Evolutionary conservation across 441 rosid genomes (phyloP).

Genomic region (Mallotus japonicus): DNA sequence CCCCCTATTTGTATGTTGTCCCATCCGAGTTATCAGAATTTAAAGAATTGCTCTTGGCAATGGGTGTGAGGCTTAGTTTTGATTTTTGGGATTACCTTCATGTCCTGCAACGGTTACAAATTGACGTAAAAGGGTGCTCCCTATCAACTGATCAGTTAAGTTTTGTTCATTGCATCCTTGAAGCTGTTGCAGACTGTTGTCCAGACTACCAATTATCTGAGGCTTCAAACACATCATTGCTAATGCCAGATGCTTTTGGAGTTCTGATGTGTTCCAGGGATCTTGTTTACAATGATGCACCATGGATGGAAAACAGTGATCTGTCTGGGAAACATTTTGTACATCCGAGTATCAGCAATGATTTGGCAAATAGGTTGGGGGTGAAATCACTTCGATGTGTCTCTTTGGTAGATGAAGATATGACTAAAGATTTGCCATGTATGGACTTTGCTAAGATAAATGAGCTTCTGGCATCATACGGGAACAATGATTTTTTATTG

Average conservation of each 20-base stretch:
- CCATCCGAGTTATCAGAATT: constrained; percentile 93
- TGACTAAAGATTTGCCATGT: constrained; percentile 91
- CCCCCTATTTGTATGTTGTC: constrained; percentile 95
- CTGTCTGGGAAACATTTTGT: constrained; percentile 74
- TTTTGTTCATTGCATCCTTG: constrained; percentile 84
- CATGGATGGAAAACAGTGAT: constrained; percentile 86
- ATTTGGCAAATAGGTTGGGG: constrained; percentile 83
- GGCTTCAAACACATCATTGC: constrained; percentile 51
- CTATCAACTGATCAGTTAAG: constrained; percentile 70
- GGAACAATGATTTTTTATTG: constrained; percentile 76
- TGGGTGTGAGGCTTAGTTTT: constrained; percentile 90
- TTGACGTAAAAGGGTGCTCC: constrained; percentile 60
- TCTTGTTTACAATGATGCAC: constrained; percentile 96
- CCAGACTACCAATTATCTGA: constrained; percentile 51
- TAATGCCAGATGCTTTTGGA: constrained; percentile 81
- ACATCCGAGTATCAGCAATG: constrained; percentile 81
- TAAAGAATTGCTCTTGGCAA: constrained; percentile 71
- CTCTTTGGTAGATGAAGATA: constrained; percentile 80
- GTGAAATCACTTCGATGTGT: constrained; percentile 86
- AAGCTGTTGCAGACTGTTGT: constrained; percentile 80
- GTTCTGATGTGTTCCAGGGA: constrained; percentile 59
- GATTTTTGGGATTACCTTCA: constrained; percentile 75
- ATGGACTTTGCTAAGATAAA: constrained; percentile 81
- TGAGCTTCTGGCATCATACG: constrained; percentile 76
- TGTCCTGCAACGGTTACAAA: constrained; percentile 69